phyloP scores from a whole-genome alignment of 2,329 filamentous ascomycete genomes.

The Chrysoporthe puriensis region DNA sequence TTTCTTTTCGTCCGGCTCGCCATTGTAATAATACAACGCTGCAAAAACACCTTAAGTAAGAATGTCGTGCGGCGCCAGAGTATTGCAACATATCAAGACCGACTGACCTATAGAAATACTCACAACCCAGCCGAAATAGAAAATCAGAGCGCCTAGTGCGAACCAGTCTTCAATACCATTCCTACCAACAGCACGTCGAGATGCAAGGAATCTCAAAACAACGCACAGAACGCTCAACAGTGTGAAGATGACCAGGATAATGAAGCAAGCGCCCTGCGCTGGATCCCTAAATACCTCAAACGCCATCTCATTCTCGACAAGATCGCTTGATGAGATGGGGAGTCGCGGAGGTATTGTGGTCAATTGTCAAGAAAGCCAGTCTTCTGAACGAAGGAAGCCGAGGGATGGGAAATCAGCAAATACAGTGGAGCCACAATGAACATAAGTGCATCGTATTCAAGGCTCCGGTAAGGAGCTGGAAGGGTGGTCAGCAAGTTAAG shows the following conservation, averaged over 20 bases:
- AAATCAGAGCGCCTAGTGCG: not conserved
- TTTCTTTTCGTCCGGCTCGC: not conserved
- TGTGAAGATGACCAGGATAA: not conserved
- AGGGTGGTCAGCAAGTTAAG: not conserved
- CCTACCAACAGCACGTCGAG: not conserved
- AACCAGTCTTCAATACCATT: conserved; percentile 1
- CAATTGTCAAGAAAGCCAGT: not conserved
- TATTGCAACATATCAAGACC: not conserved
- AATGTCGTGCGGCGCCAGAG: too few relatives aligned
- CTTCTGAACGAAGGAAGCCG: not conserved
- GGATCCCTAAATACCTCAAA: not conserved
- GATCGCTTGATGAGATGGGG: not conserved
- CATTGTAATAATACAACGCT: conserved; percentile 1
- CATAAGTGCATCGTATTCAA: not conserved
- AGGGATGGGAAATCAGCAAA: not conserved
- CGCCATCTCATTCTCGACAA: not conserved
- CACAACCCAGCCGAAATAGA: not conserved
- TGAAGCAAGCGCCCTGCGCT: not conserved
- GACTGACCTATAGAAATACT: not conserved
- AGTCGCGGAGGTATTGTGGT: not conserved
- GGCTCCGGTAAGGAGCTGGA: not conserved
- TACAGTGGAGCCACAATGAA: not conserved
- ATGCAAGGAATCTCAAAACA: not conserved
- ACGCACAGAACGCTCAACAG: not conserved
- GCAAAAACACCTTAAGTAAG: not conserved